Conservation (phyloP, 1,284 basidiomycete genomes). For the Rhodotorula sp. region DNA sequence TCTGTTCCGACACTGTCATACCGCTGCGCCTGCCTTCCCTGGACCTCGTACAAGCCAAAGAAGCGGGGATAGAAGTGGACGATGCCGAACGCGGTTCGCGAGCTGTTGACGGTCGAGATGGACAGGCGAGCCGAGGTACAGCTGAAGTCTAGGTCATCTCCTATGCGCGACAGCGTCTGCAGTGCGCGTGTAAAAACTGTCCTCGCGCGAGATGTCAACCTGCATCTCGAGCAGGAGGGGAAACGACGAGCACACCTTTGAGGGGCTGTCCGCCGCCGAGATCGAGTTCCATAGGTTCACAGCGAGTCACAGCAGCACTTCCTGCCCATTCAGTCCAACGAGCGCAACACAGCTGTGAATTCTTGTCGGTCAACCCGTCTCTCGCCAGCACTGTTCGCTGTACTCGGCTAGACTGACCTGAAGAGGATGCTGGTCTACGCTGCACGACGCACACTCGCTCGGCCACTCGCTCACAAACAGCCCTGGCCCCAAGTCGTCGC, state of each 20-base stretch:
- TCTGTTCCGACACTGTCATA: neutral
- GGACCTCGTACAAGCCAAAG: constrained; percentile 35
- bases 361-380: too few species aligned
- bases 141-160: constrained; percentile 41
- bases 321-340: too few species aligned
- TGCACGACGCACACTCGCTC: neutral
- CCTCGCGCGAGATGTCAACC: neutral
- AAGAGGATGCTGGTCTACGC: neutral
- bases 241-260: constrained; percentile 4
- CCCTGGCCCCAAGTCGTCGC: neutral
- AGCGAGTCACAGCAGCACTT: neutral
- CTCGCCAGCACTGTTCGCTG: too few species aligned
- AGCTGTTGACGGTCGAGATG: constrained; percentile 41
- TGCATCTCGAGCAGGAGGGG: neutral
- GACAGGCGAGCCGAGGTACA: constrained; percentile 28
- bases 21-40: neutral
- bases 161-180: constrained; percentile 34
- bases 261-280: constrained; percentile 7
- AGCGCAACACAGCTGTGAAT: too few species aligned
- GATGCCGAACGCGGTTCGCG: constrained; percentile 42
- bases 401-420: neutral
- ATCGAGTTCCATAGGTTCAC: constrained; percentile 17
- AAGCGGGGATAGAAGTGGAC: constrained; percentile 39
- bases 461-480: neutral
- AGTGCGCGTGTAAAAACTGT: constrained; percentile 42